phyloP scores from a whole-genome alignment of 345 rosid genomes.

The Linum trigynum region DNA sequence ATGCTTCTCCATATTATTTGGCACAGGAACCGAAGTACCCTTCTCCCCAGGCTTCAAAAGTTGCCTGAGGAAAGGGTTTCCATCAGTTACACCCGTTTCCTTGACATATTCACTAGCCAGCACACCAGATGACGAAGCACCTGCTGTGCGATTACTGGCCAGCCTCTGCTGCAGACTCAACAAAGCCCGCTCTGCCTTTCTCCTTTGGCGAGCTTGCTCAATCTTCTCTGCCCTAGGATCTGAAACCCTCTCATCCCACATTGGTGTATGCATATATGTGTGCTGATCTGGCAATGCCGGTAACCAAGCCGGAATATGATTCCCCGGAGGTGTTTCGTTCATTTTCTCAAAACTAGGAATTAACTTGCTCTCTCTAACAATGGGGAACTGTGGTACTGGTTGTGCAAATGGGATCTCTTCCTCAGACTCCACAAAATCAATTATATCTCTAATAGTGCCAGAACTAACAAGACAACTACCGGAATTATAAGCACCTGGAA shows the following conservation, averaged over 20 bases:
- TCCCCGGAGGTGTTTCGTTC: slow-evolving; percentile 70
- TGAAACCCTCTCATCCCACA: slow-evolving; percentile 68
- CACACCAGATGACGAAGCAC: slow-evolving; percentile 32
- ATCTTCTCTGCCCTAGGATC: slow-evolving; percentile 81
- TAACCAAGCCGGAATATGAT: slow-evolving; percentile 82
- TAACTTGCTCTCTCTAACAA: slow-evolving; percentile 35
- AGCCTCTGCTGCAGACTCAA: slow-evolving; percentile 85
- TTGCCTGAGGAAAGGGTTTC: slow-evolving; percentile 23
- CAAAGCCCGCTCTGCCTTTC: slow-evolving; percentile 87
- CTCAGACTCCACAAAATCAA: slow-evolving; percentile 35
- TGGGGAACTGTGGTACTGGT: slow-evolving; percentile 60
- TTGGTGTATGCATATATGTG: slow-evolving; percentile 64
- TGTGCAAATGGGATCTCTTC: slow-evolving; percentile 68
- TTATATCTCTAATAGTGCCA: slow-evolving; percentile 36
- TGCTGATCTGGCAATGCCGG: slow-evolving; percentile 97
- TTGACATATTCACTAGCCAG: slow-evolving; percentile 13
- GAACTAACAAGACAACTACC: slow-evolving; percentile 36
- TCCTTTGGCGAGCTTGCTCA: slow-evolving; percentile 78
- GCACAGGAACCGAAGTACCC: slow-evolving; percentile 29
- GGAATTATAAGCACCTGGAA: slow-evolving; percentile 26
- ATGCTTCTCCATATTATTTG: slow-evolving; percentile 25
- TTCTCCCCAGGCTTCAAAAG: slow-evolving; percentile 46
- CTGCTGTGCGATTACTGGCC: slow-evolving; percentile 32
- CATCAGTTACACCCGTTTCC: slow-evolving; percentile 21
- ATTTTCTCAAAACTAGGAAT: slow-evolving; percentile 74